A percentile compares a stretch with the other conserved stretches of the same genome.
Evolutionary conservation across 768 basidiomycete species (phyloP).

Genomic region (Podaxis pistillaris): DNA sequence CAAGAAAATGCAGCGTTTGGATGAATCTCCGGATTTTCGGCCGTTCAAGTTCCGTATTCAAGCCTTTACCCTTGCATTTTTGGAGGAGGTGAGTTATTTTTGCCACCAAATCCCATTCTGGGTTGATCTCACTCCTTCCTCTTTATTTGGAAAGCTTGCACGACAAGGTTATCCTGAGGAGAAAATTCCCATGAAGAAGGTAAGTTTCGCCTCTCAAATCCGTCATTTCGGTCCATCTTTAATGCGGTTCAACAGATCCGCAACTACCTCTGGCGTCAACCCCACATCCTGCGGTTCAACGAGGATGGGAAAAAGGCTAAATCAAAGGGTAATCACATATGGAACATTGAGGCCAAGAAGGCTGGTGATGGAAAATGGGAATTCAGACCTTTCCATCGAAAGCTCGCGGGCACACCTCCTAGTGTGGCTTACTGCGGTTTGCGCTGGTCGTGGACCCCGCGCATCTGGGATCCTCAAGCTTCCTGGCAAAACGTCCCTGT

Average conservation of each 20-base stretch:
- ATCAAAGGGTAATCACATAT: conserved; percentile 98
- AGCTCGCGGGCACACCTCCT: conserved; percentile 82
- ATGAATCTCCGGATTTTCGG: conserved; percentile 94
- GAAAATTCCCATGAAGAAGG: conserved; percentile 96
- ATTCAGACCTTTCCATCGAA: conserved; percentile 86
- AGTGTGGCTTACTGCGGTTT: conserved; percentile 79
- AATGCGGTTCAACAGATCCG: conserved; percentile 55
- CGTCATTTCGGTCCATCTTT: conserved; percentile 10
- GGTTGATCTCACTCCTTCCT: conserved; percentile 1
- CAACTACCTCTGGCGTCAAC: conserved; percentile 94
- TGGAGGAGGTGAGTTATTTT: conserved; percentile 70
- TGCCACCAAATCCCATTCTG: neutral
- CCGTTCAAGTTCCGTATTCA: conserved; percentile 99
- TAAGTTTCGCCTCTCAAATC: conserved; percentile 29
- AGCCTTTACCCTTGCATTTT: conserved; percentile 94
- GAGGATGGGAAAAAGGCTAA: conserved; percentile 99
- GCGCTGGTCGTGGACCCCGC: conserved; percentile 87
- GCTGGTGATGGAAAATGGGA: conserved; percentile 72
- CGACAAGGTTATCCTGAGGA: conserved; percentile 88
- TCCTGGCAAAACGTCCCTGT: conserved; percentile 79
- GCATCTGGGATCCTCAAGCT: conserved; percentile 96
- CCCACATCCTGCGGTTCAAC: conserved; percentile 94
- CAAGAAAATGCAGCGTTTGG: conserved; percentile 96
- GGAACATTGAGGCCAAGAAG: conserved; percentile 97
- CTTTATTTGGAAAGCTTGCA: conserved; percentile 54